A percentile compares a stretch with the other conserved stretches of the same genome.
Evolutionary conservation across 495 filamentous ascomycete species (phyloP).

Genomic region (Lichina pygmaea): DNA sequence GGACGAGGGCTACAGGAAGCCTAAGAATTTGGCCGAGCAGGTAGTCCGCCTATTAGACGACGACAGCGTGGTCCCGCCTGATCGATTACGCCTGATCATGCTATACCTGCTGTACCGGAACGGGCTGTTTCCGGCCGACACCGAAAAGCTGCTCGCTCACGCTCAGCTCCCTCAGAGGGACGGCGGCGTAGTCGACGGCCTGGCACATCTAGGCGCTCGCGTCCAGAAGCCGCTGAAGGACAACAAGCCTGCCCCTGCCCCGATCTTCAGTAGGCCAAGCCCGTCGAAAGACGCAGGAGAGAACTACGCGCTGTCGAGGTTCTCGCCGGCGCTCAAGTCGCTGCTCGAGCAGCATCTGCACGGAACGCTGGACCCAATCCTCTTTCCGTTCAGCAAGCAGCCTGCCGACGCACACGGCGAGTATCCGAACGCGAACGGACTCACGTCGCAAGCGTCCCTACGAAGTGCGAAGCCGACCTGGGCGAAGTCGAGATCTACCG

Average conservation of each 20-base stretch:
- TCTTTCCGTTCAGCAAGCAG: constrained; percentile 65
- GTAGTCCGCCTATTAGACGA: constrained; percentile 75
- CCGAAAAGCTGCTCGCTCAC: constrained; percentile 63
- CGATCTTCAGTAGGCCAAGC: constrained; percentile 37
- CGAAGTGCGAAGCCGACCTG: constrained; percentile 80
- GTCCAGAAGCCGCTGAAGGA: constrained; percentile 55
- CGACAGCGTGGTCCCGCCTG: constrained; percentile 31
- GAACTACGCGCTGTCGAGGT: constrained; percentile 38
- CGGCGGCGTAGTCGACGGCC: constrained; percentile 42
- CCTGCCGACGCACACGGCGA: constrained; percentile 30
- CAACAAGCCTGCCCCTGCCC: constrained; percentile 28
- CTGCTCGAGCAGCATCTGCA: constrained; percentile 38
- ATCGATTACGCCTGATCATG: constrained; percentile 61
- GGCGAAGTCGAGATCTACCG: constrained; percentile 53
- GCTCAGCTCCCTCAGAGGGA: constrained; percentile 50
- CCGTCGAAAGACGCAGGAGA: constrained; percentile 15
- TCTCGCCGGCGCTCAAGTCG: constrained; percentile 19
- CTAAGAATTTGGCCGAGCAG: constrained; percentile 65
- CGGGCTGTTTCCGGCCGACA: constrained; percentile 67
- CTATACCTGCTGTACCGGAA: constrained; percentile 71
- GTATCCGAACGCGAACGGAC: constrained; percentile 22
- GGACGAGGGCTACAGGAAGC: constrained; percentile 77
- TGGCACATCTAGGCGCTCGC: constrained; percentile 59
- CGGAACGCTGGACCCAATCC: constrained; percentile 23
- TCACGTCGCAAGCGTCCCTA: constrained; percentile 45